Base-by-base conservation (phyloP, 306 rosid genomes). In the Cucumis hystrix region DNA sequence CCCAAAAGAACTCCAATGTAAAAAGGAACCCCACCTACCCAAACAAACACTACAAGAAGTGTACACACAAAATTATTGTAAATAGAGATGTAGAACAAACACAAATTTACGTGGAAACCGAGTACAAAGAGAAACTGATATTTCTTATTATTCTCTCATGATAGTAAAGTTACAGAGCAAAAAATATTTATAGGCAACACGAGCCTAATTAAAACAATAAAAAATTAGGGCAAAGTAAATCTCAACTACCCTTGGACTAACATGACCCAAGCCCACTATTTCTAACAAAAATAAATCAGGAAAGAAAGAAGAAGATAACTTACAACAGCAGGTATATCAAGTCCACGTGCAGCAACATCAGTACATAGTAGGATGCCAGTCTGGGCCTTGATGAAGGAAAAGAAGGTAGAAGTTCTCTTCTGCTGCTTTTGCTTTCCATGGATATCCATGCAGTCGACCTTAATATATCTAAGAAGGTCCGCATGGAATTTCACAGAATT, bases 291-390 rank as follows among this genome's bases (percentile, higher is more conserved):
- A 7, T 6, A 2, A 9, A 65, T 13, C 20, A 18, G 37, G 4
- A 2, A 25, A 20, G 21, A 58, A 51, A 5, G 21, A 51, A 5
- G 15, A 10, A 9, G 15, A 47, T 57, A 74, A 57, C 56, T 75
- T 88, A 93, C 98, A 86, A 93, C 98, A 45, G 86, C 88, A 57
- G 97, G 98, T 47, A 93, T 91, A 81, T 93, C 98, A 57, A 93
- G 90, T 16, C 98, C 98, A 63, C 98, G 98, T 37, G 98, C 98
- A 83, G 97, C 97, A 86, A 95, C 98, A 86, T 95, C 97, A 67
- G 98, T 92, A 83, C 98, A 92, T 14, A 95, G 93, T 89, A 95
- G 82, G 81, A 95, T 95, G 64, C 98, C 98, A 52, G 85, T 87
- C 80, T 95, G 96, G 13, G 97, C 97, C 85, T 90, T 89, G 81